Conservation (phyloP, 2,329 filamentous ascomycete species). For the Ophiosphaerella narmari region DNA sequence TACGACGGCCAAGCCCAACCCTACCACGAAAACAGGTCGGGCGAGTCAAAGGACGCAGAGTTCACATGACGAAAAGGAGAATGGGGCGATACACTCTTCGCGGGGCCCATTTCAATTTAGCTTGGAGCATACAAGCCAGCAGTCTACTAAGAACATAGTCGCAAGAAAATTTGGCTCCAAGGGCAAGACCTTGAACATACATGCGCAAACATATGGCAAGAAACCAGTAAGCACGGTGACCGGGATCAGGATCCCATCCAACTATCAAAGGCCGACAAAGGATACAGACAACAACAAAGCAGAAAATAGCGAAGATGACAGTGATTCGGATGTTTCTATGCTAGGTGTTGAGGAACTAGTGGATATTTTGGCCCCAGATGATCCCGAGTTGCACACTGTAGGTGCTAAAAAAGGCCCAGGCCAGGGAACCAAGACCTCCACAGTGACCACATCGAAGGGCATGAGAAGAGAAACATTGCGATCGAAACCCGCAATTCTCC, state of each 20-base stretch:
- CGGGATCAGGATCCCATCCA: neutral
- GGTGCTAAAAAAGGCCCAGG: constrained; percentile 3
- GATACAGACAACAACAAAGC: neutral
- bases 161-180: constrained; percentile 7
- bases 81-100: neutral
- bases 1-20: neutral
- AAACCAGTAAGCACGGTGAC: constrained; percentile 1
- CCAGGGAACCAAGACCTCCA: neutral
- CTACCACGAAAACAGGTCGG: constrained; percentile 1
- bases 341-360: constrained; percentile 2
- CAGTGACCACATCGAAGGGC: neutral
- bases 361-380: neutral
- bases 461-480: neutral
- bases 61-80: neutral
- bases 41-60: neutral
- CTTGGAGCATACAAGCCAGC: constrained; percentile 16
- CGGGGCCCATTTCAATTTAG: constrained; percentile 4
- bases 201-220: constrained; percentile 1
- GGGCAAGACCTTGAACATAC: constrained; percentile 12
- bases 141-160: constrained; percentile 1
- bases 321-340: constrained; percentile 4
- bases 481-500: constrained; percentile 12
- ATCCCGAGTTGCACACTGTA: constrained; percentile 10
- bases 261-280: constrained; percentile 9
- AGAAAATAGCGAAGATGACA: neutral